Evolutionary conservation across 352 stramenopile genomes (phyloP).

Genomic region (Phytopythium cucurbitacearum): DNA sequence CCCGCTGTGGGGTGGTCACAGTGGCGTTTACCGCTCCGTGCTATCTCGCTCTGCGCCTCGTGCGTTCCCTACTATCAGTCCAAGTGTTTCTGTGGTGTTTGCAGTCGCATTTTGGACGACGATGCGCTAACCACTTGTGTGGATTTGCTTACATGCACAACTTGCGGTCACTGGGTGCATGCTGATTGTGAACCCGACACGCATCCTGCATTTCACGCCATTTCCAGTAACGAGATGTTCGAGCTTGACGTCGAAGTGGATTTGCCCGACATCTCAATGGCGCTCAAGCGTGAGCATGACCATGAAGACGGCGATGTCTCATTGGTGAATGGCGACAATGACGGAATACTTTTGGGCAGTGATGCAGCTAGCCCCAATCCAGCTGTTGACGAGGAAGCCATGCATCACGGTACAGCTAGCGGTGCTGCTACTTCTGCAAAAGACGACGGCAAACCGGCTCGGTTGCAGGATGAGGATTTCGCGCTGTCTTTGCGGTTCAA

Average conservation of each 20-base stretch:
- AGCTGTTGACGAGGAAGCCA: too few relatives aligned
- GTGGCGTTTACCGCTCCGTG: constrained; percentile 62
- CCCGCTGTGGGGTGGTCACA: constrained; percentile 40
- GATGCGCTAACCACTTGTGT: constrained; percentile 36
- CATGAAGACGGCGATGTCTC: background rate
- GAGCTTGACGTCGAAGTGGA: constrained; percentile 45
- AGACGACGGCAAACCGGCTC: constrained; percentile 42
- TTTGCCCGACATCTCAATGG: constrained; percentile 12
- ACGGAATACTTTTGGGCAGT: too few relatives aligned
- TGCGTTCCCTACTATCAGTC: constrained; percentile 63
- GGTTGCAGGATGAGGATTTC: constrained; percentile 61
- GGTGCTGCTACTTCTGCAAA: constrained; percentile 6
- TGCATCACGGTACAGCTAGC: background rate
- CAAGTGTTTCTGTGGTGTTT: constrained; percentile 76
- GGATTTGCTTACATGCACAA: constrained; percentile 63
- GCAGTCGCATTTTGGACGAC: constrained; percentile 44
- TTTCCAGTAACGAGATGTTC: constrained; percentile 29
- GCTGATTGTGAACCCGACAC: constrained; percentile 72
- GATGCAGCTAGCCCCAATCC: too few relatives aligned
- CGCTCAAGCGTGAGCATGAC: constrained; percentile 1
- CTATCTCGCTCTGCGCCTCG: constrained; percentile 53
- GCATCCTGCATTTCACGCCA: constrained; percentile 48
- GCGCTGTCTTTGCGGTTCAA: constrained; percentile 58
- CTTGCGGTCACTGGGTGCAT: constrained; percentile 80
- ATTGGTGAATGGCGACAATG: too few relatives aligned